Conservation (phyloP, 2,329 filamentous ascomycete genomes). For the Penicillium sp. region DNA sequence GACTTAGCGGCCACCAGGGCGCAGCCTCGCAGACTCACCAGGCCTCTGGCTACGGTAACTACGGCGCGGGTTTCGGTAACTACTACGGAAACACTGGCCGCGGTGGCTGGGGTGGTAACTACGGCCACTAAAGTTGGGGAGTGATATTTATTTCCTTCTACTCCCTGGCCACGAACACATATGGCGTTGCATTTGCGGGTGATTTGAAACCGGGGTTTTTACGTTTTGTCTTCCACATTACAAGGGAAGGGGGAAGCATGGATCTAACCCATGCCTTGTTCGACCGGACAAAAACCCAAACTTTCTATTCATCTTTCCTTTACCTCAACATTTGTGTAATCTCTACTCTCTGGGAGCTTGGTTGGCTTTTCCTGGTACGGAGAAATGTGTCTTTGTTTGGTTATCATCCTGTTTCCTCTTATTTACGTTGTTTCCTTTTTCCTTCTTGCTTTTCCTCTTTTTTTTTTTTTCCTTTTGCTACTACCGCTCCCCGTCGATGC, state of each 20-base stretch:
- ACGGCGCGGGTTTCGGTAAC: conserved; percentile 48
- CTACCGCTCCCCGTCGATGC: conserved; percentile 30
- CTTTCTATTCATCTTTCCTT: conserved; percentile 30
- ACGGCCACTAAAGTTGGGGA: conserved; percentile 46
- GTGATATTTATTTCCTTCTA: conserved; percentile 18
- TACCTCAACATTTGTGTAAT: conserved; percentile 44
- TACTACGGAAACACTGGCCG: conserved; percentile 50
- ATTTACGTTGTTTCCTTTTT: conserved; percentile 20
- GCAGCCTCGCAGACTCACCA: conserved; percentile 46
- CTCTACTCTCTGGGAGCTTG: conserved; percentile 45
- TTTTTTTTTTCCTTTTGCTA: conserved; percentile 31
- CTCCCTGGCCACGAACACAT: conserved; percentile 31
- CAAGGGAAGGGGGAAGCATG: conserved; percentile 7
- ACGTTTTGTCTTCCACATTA: conserved; percentile 18
- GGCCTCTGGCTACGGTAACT: conserved; percentile 47
- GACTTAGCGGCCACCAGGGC: conserved; percentile 48
- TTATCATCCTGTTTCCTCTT: conserved; percentile 10
- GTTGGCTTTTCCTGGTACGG: conserved; percentile 35
- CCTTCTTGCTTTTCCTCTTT: conserved; percentile 22
- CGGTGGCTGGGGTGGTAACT: conserved; percentile 53
- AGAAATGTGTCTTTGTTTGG: conserved; percentile 21
- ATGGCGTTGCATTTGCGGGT: conserved; percentile 34
- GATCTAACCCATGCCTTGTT: conserved; percentile 13
- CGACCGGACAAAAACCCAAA: conserved; percentile 19
- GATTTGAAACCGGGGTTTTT: conserved; percentile 25